Base-by-base conservation (phyloP, 306 rosid species). In the Amphicarpaea edgeworthii region DNA sequence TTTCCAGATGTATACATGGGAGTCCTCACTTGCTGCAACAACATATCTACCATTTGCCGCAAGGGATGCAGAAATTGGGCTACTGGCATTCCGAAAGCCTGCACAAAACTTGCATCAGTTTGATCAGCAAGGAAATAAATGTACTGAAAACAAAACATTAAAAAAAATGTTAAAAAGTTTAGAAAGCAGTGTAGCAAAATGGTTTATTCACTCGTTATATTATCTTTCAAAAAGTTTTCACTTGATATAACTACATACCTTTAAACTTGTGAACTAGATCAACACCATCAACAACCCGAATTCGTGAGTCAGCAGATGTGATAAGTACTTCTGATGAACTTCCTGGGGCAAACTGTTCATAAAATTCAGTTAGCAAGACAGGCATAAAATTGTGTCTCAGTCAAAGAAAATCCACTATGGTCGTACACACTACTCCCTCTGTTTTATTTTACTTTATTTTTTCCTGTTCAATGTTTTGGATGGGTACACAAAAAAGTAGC, bases 291-390 rank as follows among this genome's bases (percentile, higher is more conserved):
- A 92, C 97, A 64, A 92, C 89, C 84, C 99, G 90, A 70, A 96
- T 79, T 77, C 98, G 93, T 65, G 99, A 96, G 88, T 96, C 99
- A 59, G 99, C 96, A 65, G 98, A 92, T 16, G 99, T 89, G 79
- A 96, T 86, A 71, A 96, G 89, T 69, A 92, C 92, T 79, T 96
- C 99, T 41, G 98, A 85, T 47, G 96, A 90, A 85, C 97, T 96
- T 82, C 98, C 99, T 6, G 98, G 97, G 72, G 93, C 93, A 89
- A 96, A 96, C 99, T 96, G 97, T 86, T 78, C 66, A 85, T 21
- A 70, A 37, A 78, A 82, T 80, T 78, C 64, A 45, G 72, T 59
- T 59, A 71, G 70, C 55, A 58, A 71, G 55, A 77, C 38, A 40
- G 47, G 50, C 26, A 82, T 50, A 61, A 30, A 58, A 70, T 60